Evolutionary conservation across 495 filamentous ascomycete species (phyloP), one percentile per base, ranked within the genome.

Genomic region (Aspergillus ellipticus): DNA sequence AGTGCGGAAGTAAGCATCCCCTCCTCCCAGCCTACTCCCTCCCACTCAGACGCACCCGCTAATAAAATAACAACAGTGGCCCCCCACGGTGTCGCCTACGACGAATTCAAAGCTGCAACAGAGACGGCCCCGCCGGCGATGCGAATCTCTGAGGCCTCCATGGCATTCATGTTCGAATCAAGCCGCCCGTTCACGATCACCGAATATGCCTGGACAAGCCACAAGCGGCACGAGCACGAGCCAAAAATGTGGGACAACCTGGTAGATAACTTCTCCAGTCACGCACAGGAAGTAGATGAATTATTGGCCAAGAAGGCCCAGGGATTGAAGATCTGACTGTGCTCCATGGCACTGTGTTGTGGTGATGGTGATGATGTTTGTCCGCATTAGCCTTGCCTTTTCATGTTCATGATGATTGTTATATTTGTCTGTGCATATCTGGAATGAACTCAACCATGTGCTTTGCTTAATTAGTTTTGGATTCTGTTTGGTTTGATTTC

Each of bases 151-250:
- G 55, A 77, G 54, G 77, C 72, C 1, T 73, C 75, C 0, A 70
- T 83, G 17, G 79, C 78, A 6, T 77, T 79, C 58, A 92, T 92
- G 79, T 82, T 84, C 54, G 82, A 85, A 66, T 80, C 73, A 39
- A 69, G 67, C 19, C 64, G 76, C 9, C 72, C 74, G 2, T 81
- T 80, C 58, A 79, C 77, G 0, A 77, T 81, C 42, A 78, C 78
- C 0, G 78, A 81, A 11, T 82, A 70, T 60, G 77, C 78, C 13
- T 80, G 74, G 75, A 79, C 71, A 20, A 78, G 74, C 42, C 61
- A 69, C n/a, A 77, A 82, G 71, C 74, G 68, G 63, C 78, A 81
- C 58, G 79, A 83, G 60, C 79, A 83, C 64, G 77, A 81, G 59
- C 78, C 78, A 2, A 75, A 73, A 63, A 81, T 81, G 78, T 82